These are phyloP conservation scores for Bisporella sp. DNA, from an alignment of 2,329 filamentous ascomycete genomes.

Conservation along the genomic window DNA sequence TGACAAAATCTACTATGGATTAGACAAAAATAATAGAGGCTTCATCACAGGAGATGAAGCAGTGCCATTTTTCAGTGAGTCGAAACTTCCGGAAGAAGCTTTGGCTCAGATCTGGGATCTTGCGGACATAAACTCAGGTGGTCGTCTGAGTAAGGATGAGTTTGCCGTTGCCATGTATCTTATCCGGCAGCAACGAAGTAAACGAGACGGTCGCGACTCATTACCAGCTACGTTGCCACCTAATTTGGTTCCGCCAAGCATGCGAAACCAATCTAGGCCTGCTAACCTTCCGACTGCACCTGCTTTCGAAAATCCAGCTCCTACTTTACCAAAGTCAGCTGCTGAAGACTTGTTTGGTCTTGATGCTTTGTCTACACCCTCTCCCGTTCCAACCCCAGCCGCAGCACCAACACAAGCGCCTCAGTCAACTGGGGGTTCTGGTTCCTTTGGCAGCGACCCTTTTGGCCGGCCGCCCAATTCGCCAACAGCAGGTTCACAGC, in stretches of 20 bases:
- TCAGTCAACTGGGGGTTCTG: slow-evolving; percentile 70
- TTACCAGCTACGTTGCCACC: slow-evolving; percentile 73
- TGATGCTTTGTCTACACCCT: slow-evolving; percentile 57
- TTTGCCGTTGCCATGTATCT: slow-evolving; percentile 98
- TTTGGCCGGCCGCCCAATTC: slow-evolving; percentile 25
- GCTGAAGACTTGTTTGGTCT: slow-evolving; percentile 92
- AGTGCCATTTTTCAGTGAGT: slow-evolving; percentile 89
- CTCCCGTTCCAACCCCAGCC: slow-evolving; percentile 20
- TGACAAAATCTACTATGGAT: slow-evolving; percentile 74
- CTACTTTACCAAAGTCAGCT: slow-evolving; percentile 63
- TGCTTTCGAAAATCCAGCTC: slow-evolving; percentile 34
- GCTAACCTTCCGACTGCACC: slow-evolving; percentile 35
- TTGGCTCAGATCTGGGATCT: slow-evolving; percentile 97
- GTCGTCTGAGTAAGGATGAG: slow-evolving; percentile 77
- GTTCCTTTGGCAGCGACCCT: slow-evolving; percentile 35
- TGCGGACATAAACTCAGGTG: slow-evolving; percentile 86
- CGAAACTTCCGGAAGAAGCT: slow-evolving; percentile 78
- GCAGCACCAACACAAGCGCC: slow-evolving; percentile 45
- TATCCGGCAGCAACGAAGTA: slow-evolving; percentile 80
- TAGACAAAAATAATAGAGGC: slow-evolving; percentile 76
- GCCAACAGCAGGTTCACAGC: slow-evolving; percentile 18
- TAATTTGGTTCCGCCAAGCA: slow-evolving; percentile 77
- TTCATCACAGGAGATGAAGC: slow-evolving; percentile 92
- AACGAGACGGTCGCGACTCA: slow-evolving; percentile 50
- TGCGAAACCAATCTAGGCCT: slow-evolving; percentile 59